Conservation (phyloP, 345 rosid species). For the Conringia planisiliqua region DNA sequence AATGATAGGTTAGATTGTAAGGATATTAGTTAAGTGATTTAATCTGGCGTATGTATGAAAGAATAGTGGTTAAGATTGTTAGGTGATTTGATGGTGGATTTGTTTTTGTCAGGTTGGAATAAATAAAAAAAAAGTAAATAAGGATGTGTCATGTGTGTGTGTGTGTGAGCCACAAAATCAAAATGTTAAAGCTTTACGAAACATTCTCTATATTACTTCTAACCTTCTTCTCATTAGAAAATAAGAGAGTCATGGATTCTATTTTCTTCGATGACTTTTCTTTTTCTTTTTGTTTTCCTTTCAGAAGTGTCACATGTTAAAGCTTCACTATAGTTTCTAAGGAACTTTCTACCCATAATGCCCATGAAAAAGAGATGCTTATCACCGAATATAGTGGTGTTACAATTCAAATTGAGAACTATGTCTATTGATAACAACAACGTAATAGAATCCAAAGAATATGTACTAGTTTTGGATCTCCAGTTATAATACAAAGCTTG, state of each 20-base stretch:
- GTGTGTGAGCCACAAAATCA: conserved; percentile 10
- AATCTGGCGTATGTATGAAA: neutral
- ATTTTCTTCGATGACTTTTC: neutral
- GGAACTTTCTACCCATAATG: neutral
- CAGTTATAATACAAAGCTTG: neutral
- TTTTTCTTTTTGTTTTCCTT: conserved; percentile 2
- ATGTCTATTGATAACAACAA: conserved; percentile 2
- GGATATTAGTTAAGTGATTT: neutral
- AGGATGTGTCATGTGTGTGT: neutral
- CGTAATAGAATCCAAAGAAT: conserved; percentile 4
- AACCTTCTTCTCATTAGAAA: neutral
- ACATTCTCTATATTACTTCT: conserved; percentile 14
- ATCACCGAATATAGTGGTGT: neutral
- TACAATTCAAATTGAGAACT: conserved; percentile 21
- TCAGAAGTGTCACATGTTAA: neutral
- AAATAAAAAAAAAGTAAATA: neutral
- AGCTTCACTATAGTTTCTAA: neutral
- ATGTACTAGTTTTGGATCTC: neutral
- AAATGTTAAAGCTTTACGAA: conserved; percentile 29
- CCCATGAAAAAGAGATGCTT: neutral
- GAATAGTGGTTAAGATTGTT: neutral
- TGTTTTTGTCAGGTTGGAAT: neutral
- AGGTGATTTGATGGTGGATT: conserved; percentile 14
- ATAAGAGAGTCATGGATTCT: neutral
- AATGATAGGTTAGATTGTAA: neutral